Evolutionary conservation across 352 stramenopile species (phyloP).

Genomic region (Pythium rhizo-oryzae): DNA sequence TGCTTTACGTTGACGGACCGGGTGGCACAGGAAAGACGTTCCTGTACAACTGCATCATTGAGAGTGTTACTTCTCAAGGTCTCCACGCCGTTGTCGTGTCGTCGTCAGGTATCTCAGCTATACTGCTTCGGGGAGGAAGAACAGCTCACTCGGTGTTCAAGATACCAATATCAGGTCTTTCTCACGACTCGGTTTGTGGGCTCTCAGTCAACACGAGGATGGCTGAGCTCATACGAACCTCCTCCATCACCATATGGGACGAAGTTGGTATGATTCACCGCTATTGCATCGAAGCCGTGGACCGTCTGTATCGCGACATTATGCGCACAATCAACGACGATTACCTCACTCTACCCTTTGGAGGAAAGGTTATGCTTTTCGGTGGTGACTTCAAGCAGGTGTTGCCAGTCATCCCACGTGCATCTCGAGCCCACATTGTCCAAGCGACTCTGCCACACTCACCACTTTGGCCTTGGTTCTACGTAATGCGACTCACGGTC

Average conservation of each 20-base stretch:
- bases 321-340: background rate
- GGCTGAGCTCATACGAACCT: background rate
- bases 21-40: constrained; percentile 11
- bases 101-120: background rate
- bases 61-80: too few relatives aligned
- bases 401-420: background rate
- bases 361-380: background rate
- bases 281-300: background rate
- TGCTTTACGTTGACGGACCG: constrained; percentile 5
- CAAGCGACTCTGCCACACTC: background rate
- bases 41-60: constrained; percentile 7
- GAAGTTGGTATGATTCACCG: constrained; percentile 7
- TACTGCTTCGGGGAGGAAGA: background rate
- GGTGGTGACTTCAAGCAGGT: background rate
- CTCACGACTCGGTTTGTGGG: background rate
- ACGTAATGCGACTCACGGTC: background rate
- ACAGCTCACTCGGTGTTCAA: constrained; percentile 1
- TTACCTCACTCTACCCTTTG: background rate
- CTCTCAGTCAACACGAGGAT: background rate
- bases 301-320: background rate
- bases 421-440: background rate
- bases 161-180: background rate
- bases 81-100: constrained; percentile 2
- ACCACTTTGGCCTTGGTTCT: background rate
- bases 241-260: constrained; percentile 4